Conservation (phyloP, 2,329 filamentous ascomycete genomes). For the Diaporthe batatas region DNA sequence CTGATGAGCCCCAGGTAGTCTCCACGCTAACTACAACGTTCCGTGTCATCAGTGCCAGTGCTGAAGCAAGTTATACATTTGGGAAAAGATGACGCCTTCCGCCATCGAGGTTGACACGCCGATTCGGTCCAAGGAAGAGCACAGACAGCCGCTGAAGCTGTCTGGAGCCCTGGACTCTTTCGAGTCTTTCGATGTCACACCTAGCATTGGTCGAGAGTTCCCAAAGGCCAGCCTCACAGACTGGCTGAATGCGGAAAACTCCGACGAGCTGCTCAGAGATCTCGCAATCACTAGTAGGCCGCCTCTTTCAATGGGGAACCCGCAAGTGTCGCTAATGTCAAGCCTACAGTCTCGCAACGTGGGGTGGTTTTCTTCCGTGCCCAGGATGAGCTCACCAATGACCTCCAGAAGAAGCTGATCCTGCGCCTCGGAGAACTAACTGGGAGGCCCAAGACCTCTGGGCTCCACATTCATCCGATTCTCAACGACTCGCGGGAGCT, state of each 20-base stretch:
- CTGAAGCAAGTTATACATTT: too few relatives aligned
- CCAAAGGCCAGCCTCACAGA: conserved; percentile 71
- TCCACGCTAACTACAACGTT: background rate
- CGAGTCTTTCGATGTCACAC: conserved; percentile 71
- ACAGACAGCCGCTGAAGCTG: conserved; percentile 58
- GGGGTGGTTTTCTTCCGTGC: conserved; percentile 75
- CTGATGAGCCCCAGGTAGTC: background rate
- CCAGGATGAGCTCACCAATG: conserved; percentile 69
- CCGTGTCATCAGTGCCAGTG: background rate
- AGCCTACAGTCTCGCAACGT: conserved; percentile 66
- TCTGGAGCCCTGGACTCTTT: conserved; percentile 65
- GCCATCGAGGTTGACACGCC: conserved; percentile 44
- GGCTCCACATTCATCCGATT: conserved; percentile 72
- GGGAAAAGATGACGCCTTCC: conserved; percentile 44
- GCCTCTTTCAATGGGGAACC: background rate
- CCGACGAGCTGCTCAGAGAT: conserved; percentile 74
- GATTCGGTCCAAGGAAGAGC: conserved; percentile 39
- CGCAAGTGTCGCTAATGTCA: background rate
- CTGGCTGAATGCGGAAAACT: conserved; percentile 70
- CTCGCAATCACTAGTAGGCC: conserved; percentile 74
- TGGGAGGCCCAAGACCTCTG: conserved; percentile 69
- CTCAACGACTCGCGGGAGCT: conserved; percentile 67
- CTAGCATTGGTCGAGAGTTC: conserved; percentile 73
- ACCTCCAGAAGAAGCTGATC: conserved; percentile 71
- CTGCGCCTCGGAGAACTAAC: conserved; percentile 70